phyloP scores from a whole-genome alignment of 306 rosid genomes.

The Cicer arietinum region DNA sequence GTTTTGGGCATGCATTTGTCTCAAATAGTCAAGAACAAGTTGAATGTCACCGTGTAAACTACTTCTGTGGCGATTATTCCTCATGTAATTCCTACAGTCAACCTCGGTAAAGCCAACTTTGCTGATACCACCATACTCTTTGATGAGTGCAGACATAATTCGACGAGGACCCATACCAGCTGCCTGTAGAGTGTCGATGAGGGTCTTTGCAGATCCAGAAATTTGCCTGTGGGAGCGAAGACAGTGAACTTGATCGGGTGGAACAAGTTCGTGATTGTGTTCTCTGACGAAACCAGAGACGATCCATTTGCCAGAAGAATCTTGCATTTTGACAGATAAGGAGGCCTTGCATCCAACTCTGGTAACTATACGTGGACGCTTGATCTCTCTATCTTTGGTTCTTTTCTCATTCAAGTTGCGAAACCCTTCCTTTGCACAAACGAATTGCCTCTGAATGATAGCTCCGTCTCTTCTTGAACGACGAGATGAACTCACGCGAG shows the following conservation, averaged over 20 bases:
- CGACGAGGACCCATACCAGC: conserved; percentile 99
- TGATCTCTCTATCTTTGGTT: conserved; percentile 97
- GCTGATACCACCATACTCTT: conserved; percentile 97
- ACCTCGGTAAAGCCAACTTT: conserved; percentile 98
- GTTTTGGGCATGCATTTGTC: conserved; percentile 84
- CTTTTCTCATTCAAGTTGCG: conserved; percentile 97
- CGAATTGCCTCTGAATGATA: conserved; percentile 94
- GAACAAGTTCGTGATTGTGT: conserved; percentile 95
- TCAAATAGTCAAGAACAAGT: conserved; percentile 83
- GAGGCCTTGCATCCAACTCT: conserved; percentile 99
- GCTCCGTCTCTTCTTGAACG: conserved; percentile 99
- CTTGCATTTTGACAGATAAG: conserved; percentile 95
- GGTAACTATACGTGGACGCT: conserved; percentile 88
- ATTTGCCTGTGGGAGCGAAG: conserved; percentile 97
- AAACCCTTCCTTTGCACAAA: conserved; percentile 97
- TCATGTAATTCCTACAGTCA: conserved; percentile 97
- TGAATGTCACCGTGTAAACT: conserved; percentile 92
- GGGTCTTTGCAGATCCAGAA: conserved; percentile 93
- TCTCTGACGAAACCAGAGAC: conserved; percentile 92
- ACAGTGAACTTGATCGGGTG: conserved; percentile 96
- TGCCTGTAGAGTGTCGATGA: conserved; percentile 96
- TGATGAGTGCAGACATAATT: conserved; percentile 94
- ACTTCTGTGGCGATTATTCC: conserved; percentile 93
- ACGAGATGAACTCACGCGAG: conserved; percentile 97
- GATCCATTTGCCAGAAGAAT: conserved; percentile 97